Conservation (phyloP, 176 grass and related monocot species). For the Cenchrus purpureus region DNA sequence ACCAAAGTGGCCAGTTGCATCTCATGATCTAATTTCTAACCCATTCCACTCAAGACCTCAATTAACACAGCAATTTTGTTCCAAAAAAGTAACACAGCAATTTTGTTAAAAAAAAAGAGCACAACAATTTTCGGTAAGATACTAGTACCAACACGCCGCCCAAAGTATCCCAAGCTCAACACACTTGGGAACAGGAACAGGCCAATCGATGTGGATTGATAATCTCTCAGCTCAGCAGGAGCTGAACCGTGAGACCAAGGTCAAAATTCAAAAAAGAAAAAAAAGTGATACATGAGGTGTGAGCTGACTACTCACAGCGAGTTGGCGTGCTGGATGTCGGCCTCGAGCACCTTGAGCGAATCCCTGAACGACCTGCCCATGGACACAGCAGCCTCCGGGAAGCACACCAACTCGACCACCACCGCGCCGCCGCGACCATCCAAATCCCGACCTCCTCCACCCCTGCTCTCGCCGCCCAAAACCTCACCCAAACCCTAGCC, state of each 20-base stretch:
- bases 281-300: not conserved
- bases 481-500: conserved; percentile 26
- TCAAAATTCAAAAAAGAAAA: not conserved
- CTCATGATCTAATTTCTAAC: not conserved
- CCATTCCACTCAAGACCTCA: not conserved
- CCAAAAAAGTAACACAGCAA: not conserved
- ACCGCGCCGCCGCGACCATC: conserved; percentile 42
- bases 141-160: not conserved
- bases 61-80: not conserved
- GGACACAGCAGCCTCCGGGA: conserved; percentile 14
- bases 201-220: not conserved
- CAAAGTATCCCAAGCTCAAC: not conserved
- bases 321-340: conserved; percentile 96
- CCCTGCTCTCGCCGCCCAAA: not conserved
- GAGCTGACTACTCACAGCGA: conserved; percentile 58
- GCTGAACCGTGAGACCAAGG: too few species aligned
- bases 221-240: not conserved
- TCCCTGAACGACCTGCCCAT: conserved; percentile 89
- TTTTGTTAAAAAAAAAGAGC: not conserved
- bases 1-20: not conserved
- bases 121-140: not conserved
- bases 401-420: not conserved
- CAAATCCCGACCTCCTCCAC: not conserved
- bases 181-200: not conserved
- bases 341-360: conserved; percentile 90